These are phyloP conservation scores for Mycena sp. DNA, from an alignment of 1,284 basidiomycete genomes.

Conservation along the genomic window DNA sequence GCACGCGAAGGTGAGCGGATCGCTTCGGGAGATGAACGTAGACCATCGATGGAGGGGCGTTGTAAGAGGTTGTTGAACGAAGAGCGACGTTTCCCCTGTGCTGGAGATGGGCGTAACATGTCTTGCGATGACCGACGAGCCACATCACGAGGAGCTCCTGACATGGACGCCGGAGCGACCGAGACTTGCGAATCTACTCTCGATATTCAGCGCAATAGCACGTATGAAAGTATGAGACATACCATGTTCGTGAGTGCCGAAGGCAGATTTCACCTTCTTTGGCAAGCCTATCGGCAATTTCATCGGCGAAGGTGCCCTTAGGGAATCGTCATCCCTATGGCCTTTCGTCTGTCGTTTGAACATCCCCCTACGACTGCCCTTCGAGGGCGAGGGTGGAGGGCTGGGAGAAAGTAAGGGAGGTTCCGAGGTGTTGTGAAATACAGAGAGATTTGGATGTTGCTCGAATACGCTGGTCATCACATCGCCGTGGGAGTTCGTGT, in stretches of 20 bases:
- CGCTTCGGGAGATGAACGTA: slow-evolving; percentile 17
- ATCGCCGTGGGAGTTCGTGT: slow-evolving; percentile 38
- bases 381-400: slow-evolving; percentile 59
- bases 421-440: slow-evolving; percentile 55
- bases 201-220: neutral
- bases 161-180: slow-evolving; percentile 19
- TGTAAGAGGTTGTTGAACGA: slow-evolving; percentile 27
- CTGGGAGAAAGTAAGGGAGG: slow-evolving; percentile 44
- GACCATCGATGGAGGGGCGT: slow-evolving; percentile 21
- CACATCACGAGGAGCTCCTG: slow-evolving; percentile 9
- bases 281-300: slow-evolving; percentile 40
- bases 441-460: slow-evolving; percentile 67
- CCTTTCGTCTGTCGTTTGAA: slow-evolving; percentile 58
- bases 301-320: slow-evolving; percentile 48
- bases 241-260: slow-evolving; percentile 56
- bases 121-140: slow-evolving; percentile 21
- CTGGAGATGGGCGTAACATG: slow-evolving; percentile 15
- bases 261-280: slow-evolving; percentile 66
- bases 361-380: slow-evolving; percentile 47
- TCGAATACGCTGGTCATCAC: slow-evolving; percentile 62
- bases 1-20: slow-evolving; percentile 22
- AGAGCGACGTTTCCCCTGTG: slow-evolving; percentile 19
- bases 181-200: slow-evolving; percentile 29
- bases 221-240: slow-evolving; percentile 30
- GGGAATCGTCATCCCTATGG: slow-evolving; percentile 45